phyloP scores from a whole-genome alignment of 2,329 filamentous ascomycete species.

The Sporothrix dimorphospora region DNA sequence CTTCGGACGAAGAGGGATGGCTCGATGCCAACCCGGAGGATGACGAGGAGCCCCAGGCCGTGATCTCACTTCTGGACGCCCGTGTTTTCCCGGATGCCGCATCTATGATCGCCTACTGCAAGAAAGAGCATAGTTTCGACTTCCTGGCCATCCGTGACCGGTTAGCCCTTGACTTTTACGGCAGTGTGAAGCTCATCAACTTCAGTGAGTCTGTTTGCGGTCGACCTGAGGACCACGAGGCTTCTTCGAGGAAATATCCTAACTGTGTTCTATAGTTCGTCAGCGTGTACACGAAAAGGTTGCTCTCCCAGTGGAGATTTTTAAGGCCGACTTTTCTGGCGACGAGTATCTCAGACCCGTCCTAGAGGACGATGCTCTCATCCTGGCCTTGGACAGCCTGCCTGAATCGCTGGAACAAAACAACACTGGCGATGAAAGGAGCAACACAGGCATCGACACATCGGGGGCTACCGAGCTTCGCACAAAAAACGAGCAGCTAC shows the following conservation, averaged over 20 bases:
- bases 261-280: slow-evolving; percentile 46
- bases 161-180: slow-evolving; percentile 70
- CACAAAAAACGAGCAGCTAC: slow-evolving; percentile 58
- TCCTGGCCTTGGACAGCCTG: slow-evolving; percentile 86
- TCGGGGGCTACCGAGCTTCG: slow-evolving; percentile 39
- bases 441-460: background rate
- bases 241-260: background rate
- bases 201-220: slow-evolving; percentile 49
- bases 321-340: slow-evolving; percentile 66
- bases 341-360: slow-evolving; percentile 83
- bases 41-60: slow-evolving; percentile 62
- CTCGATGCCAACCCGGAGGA: slow-evolving; percentile 50
- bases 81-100: slow-evolving; percentile 65
- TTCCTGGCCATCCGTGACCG: slow-evolving; percentile 62
- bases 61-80: slow-evolving; percentile 71
- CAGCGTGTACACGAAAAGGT: slow-evolving; percentile 49
- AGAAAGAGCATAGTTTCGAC: slow-evolving; percentile 67
- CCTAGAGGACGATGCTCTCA: slow-evolving; percentile 83
- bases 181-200: slow-evolving; percentile 74
- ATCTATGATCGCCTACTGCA: slow-evolving; percentile 71
- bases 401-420: slow-evolving; percentile 41
- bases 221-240: background rate
- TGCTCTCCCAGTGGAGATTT: slow-evolving; percentile 60
- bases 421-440: slow-evolving; percentile 41
- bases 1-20: slow-evolving; percentile 44